Evolutionary conservation across 768 basidiomycete species (phyloP).

Genomic region (Trametes cinnabarina): DNA sequence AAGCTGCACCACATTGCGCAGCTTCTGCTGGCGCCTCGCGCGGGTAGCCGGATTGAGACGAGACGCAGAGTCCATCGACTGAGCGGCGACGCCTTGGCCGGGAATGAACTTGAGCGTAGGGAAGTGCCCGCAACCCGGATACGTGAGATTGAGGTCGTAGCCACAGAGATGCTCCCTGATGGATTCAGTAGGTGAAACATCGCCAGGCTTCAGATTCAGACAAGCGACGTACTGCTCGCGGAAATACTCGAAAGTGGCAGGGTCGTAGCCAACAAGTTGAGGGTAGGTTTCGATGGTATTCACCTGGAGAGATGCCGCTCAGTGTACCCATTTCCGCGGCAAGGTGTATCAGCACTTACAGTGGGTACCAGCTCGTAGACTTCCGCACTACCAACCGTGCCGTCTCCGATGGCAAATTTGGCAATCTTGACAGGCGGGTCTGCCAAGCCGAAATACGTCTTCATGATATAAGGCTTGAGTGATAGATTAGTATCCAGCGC

Average conservation of each 20-base stretch:
- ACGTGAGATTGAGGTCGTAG: constrained; percentile 64
- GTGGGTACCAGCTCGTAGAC: constrained; percentile 54
- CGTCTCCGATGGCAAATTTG: constrained; percentile 72
- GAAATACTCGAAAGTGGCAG: constrained; percentile 63
- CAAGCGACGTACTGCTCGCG: constrained; percentile 52
- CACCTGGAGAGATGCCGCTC: constrained; percentile 34
- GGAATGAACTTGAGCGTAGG: constrained; percentile 30
- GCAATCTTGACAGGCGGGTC: constrained; percentile 66
- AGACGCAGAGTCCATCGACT: neutral
- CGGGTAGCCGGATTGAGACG: neutral
- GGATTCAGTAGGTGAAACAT: neutral
- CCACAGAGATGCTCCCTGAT: constrained; percentile 59
- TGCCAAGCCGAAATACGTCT: constrained; percentile 60
- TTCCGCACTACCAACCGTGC: constrained; percentile 49
- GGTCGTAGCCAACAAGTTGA: constrained; percentile 70
- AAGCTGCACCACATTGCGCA: neutral
- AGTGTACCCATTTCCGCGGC: neutral
- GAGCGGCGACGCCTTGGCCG: neutral
- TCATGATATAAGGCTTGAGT: constrained; percentile 70
- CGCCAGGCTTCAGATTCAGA: too few species aligned
- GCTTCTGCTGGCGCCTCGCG: neutral
- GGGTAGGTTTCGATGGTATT: constrained; percentile 68
- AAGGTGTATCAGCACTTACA: constrained; percentile 34
- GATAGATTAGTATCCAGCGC: too few species aligned
- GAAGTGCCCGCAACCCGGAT: constrained; percentile 58